Percentiles rank a stretch among this genome's conserved stretches.
Conservation (phyloP, 768 basidiomycete species). For the Termitomyces sp. region DNA sequence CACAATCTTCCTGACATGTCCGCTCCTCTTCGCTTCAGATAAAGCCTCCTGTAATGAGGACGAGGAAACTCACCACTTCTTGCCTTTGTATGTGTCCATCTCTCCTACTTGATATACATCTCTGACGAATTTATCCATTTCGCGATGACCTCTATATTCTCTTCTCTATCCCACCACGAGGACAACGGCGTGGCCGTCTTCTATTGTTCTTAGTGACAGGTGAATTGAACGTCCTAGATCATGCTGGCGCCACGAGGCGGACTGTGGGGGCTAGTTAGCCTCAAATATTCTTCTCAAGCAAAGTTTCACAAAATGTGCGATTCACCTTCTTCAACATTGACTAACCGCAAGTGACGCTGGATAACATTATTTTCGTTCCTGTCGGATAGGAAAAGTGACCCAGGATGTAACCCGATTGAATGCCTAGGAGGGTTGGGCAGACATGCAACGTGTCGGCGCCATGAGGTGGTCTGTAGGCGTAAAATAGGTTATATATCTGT, state of each 20-base stretch:
- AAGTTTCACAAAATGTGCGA: neutral
- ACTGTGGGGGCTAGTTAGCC: neutral
- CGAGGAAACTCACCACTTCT: neutral
- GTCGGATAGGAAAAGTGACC: neutral
- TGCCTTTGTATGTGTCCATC: neutral
- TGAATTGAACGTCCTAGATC: neutral
- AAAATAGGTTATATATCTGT: neutral
- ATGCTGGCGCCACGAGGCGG: neutral
- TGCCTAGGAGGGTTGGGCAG: neutral
- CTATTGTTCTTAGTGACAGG: neutral
- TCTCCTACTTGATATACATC: too few relatives aligned
- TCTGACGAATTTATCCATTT: neutral
- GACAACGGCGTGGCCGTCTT: neutral
- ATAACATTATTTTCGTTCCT: neutral
- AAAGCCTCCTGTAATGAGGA: neutral
- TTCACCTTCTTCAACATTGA: neutral
- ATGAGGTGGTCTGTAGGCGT: constrained; percentile 1
- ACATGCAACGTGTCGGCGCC: neutral
- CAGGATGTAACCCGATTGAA: neutral
- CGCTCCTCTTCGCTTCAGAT: too few relatives aligned
- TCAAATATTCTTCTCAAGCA: too few relatives aligned
- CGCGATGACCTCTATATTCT: neutral
- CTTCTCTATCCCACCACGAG: neutral
- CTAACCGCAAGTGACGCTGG: neutral
- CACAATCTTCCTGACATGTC: too few relatives aligned